These are phyloP conservation scores for Parathielavia appendiculata DNA, from an alignment of 495 filamentous ascomycete species.

Conservation along the genomic window DNA sequence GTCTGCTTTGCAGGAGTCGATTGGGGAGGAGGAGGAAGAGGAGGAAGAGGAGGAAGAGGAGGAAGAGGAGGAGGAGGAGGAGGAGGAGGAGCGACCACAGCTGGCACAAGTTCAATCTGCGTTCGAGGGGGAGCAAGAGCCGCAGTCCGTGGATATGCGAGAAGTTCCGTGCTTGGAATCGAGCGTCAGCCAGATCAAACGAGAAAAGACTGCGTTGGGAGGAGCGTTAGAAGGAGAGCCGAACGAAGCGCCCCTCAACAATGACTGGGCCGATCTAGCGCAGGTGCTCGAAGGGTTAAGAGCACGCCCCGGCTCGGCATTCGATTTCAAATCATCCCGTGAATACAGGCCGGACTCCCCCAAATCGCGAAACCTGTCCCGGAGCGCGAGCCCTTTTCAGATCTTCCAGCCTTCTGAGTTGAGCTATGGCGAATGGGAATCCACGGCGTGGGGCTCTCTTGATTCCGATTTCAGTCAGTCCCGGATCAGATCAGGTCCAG, in stretches of 20 bases:
- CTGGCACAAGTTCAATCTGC: neutral
- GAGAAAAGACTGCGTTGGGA: neutral
- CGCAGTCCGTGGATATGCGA: too few species aligned
- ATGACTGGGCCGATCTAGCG: conserved; percentile 17
- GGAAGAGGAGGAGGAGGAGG: neutral
- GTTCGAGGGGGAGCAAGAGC: too few species aligned
- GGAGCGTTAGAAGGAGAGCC: neutral
- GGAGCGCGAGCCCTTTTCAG: conserved; percentile 15
- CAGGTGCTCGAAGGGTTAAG: conserved; percentile 14
- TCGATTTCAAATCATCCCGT: conserved; percentile 9
- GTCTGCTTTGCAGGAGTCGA: conserved; percentile 8
- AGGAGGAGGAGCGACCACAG: neutral
- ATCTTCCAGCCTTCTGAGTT: conserved; percentile 8
- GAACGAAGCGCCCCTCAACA: neutral
- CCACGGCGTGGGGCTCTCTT: neutral
- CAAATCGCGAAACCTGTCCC: conserved; percentile 25
- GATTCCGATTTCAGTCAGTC: neutral
- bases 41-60: neutral
- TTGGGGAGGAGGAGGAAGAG: conserved; percentile 18
- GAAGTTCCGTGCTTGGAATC: neutral
- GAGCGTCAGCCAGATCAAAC: neutral
- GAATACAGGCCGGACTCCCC: conserved; percentile 23
- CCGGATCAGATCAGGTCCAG: too few species aligned
- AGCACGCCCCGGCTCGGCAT: conserved; percentile 16
- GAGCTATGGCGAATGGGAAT: neutral